Conservation (phyloP, 176 grass and related monocot species). For the Rhipidocladum racemiflorum region DNA sequence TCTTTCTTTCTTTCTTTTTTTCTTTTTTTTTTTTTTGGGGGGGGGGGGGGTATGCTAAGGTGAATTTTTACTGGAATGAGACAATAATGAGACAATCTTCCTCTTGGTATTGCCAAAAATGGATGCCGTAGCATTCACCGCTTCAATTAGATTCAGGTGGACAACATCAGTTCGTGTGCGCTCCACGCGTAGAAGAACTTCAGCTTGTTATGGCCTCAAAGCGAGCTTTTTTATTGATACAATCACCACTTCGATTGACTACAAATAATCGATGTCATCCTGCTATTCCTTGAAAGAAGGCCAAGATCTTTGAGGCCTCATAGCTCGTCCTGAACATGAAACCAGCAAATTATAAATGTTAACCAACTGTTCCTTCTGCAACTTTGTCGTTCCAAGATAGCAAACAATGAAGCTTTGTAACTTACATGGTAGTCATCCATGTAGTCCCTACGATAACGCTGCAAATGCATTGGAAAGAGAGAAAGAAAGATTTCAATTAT, state of each 20-base stretch:
- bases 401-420: background rate
- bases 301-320: constrained; percentile 19
- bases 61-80: background rate
- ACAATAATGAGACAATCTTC: background rate
- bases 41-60: too few species aligned
- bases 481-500: background rate
- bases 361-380: background rate
- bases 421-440: constrained; percentile 85
- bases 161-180: background rate
- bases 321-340: constrained; percentile 69
- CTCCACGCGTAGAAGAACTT: background rate
- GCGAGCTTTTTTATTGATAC: background rate
- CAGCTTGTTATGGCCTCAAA: background rate
- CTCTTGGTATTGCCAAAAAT: background rate
- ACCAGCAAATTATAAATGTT: constrained; percentile 11
- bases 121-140: background rate
- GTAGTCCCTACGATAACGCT: constrained; percentile 48
- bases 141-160: background rate
- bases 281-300: background rate
- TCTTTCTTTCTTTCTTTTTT: too few species aligned
- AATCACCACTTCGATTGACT: background rate
- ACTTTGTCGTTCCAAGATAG: background rate
- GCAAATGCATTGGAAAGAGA: constrained; percentile 25
- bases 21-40: background rate
- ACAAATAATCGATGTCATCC: background rate